Evolutionary conservation across 768 basidiomycete genomes (phyloP), one percentile per base, ranked within the genome.

Genomic region (Lactarius vividus): DNA sequence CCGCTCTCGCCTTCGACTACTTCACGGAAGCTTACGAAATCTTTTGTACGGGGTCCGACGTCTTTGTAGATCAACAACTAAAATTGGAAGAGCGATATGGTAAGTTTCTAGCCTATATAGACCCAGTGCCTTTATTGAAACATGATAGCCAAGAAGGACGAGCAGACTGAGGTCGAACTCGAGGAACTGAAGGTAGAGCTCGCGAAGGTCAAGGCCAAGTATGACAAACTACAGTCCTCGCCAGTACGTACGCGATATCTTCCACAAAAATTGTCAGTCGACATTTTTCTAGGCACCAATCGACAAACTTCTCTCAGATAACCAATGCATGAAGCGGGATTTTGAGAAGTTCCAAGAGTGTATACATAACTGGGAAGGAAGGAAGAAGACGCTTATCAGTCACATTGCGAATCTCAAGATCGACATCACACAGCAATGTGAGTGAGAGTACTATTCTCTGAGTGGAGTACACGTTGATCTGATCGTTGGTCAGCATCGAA

Each of bases 311-410:
- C 80, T 85, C 72, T 83, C 84, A 44, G 82, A 84, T 52, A 85
- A 88, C 64, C 82, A 83, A 3, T 79, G 86, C 49, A 81, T 94
- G 56, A 84, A 84, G 67, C 82, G 82, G 28, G 94, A 97, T 74
- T 82, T 85, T 73, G 83, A 88, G 65, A 94, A 94, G 74, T 88
- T 92, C 69, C 85, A 87, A 70, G 86, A 87, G 66, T 88, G 89
- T 62, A 80, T 92, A 3, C 82, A 86, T 54, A 84, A 88, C 40
- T 87, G 87, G 64, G 88, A 89, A 74, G 80, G 79, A 26, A 81
- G 89, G 68, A 88, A 87, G 74, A 85, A 88, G 71, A 87, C 87
- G 69, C 74, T 89, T 28, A 80, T 84, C 29, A 85, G 89, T 61
- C 82, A 84, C 39, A 88, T 92, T 67, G 82, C 84, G 4, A 81